These are phyloP conservation scores for Colletotrichum sp. DNA, from an alignment of 2,329 filamentous ascomycete genomes.

Conservation along the genomic window DNA sequence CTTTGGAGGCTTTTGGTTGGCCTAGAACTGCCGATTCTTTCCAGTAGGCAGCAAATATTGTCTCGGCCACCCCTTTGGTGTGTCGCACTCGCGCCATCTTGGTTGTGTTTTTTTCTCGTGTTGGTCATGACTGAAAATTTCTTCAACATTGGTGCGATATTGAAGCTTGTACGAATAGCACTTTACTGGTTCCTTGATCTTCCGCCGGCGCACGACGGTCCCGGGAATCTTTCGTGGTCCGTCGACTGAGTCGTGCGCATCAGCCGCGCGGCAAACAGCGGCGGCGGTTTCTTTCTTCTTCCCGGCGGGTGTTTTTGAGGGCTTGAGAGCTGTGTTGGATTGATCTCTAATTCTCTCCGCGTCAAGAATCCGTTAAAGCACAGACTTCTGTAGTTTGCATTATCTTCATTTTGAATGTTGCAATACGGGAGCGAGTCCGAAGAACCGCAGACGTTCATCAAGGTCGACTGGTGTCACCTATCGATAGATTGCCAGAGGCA, in stretches of 20 bases:
- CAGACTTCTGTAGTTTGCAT: not conserved
- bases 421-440: not conserved
- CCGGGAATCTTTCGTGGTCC: not conserved
- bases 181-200: not conserved
- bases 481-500: not conserved
- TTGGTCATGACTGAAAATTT: not conserved
- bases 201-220: not conserved
- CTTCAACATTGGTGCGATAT: not conserved
- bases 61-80: slow-evolving; percentile 15
- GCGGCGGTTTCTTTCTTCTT: not conserved
- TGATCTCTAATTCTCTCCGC: not conserved
- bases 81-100: not conserved
- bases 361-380: not conserved
- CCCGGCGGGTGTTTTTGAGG: not conserved
- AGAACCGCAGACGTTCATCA: not conserved
- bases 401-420: not conserved
- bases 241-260: not conserved
- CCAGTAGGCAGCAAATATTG: not conserved
- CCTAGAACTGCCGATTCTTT: not conserved
- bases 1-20: not conserved
- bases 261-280: slow-evolving; percentile 14
- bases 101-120: not conserved
- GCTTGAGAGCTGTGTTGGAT: not conserved
- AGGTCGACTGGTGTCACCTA: not conserved
- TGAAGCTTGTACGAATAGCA: not conserved